Evolutionary conservation across 192 early-diverging fungal species (phyloP), one percentile per base, ranked within the genome.

Genomic region (Coemansia biformis): DNA sequence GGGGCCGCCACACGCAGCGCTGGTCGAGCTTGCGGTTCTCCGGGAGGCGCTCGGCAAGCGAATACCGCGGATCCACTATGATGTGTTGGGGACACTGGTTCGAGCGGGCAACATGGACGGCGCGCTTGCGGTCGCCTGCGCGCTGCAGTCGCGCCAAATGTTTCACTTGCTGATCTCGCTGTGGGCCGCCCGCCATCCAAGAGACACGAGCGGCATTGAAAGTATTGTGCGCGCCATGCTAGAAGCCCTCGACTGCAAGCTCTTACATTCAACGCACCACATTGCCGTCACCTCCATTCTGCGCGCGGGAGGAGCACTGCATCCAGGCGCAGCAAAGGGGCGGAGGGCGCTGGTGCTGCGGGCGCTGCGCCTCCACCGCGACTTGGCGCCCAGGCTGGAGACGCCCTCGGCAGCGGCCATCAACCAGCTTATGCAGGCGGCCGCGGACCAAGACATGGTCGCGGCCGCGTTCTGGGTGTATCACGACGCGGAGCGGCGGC

Each of bases 201-300:
- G 34, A 11, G 48, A 54, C 41, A 54, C 52, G 52, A 44, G 33
- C 19, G 56, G 41, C 13, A 29, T 56, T 2, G 39, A 16, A 0
- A 16, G 31, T 17, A 52, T 67, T 12, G 49, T 47, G 4, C 31
- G 33, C 5, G 18, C 31, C 0, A 46, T 48, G 45, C 28, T 62
- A 14, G 18, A 8, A 8, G 38, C 44, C 16, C 16, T 52, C 14
- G 39, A 46, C 13, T 32, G 22, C 29, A 35, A 18, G 14, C 24
- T 62, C 9, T 41, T 62, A 16, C 66, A 69, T 19, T 52, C 59
- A 7, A 69, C 59, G 1, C 66, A 69, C 36, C 58, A 52, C 26
- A 15, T 53, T 26, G 66, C 47, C 0, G 33, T 62, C 3, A 19
- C 28, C n/a, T 9, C 53, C 3, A 45, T 57, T 24, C 16, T 62